Evolutionary conservation across 441 rosid genomes (phyloP).

Genomic region (Breynia disticha): DNA sequence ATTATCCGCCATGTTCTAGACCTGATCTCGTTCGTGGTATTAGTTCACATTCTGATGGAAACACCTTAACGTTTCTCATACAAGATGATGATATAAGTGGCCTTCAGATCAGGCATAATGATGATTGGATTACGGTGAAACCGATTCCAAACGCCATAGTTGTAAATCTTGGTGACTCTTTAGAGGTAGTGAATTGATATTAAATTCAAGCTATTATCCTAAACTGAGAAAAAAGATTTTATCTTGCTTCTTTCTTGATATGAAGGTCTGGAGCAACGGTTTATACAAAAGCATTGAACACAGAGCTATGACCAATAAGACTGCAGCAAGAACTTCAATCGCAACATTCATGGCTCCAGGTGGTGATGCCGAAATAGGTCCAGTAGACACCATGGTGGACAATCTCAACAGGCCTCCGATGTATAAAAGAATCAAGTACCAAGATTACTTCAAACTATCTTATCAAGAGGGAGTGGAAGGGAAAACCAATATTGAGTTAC

Average conservation of each 20-base stretch:
- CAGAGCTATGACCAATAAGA: slow-evolving; percentile 14
- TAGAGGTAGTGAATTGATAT: slow-evolving; percentile 1
- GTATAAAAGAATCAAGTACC: no score
- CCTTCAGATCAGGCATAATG: slow-evolving; percentile 16
- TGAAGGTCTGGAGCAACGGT: slow-evolving; percentile 15
- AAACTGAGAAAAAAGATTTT: neutral
- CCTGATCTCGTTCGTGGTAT: slow-evolving; percentile 14
- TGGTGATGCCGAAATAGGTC: slow-evolving; percentile 11
- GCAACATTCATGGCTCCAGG: slow-evolving; percentile 14
- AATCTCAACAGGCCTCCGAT: neutral
- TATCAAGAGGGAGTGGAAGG: no score
- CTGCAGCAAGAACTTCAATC: slow-evolving; percentile 10
- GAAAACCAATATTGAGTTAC: slow-evolving; percentile 3
- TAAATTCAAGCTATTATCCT: neutral
- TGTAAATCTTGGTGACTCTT: slow-evolving; percentile 12
- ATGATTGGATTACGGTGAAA: slow-evolving; percentile 13
- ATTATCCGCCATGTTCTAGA: slow-evolving; percentile 15
- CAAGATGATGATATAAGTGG: slow-evolving; percentile 13
- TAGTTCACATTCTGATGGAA: slow-evolving; percentile 13
- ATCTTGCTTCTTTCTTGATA: neutral
- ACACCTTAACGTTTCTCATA: slow-evolving; percentile 11
- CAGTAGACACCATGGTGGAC: slow-evolving; percentile 4
- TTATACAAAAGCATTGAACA: slow-evolving; percentile 18
- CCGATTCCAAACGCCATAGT: slow-evolving; percentile 15
- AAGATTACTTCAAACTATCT: no score